Evolutionary conservation across 2,329 filamentous ascomycete genomes (phyloP).

Genomic region (Colletotrichum brevisporum): DNA sequence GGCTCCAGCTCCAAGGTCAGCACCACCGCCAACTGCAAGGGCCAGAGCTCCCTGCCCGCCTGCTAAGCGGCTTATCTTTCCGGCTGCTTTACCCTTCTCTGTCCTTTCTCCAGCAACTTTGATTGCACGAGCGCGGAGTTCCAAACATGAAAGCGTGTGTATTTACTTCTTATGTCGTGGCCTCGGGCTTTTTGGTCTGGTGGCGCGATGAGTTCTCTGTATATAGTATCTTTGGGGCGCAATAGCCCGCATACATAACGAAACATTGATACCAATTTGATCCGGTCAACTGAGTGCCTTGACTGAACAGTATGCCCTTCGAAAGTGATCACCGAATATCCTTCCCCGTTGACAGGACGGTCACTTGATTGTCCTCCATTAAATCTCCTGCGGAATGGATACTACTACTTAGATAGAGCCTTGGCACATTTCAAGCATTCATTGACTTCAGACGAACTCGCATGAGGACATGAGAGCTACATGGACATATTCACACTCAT

Average conservation of each 20-base stretch:
- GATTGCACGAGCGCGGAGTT: slow-evolving; percentile 20
- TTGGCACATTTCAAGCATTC: no score
- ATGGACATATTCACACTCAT: no score
- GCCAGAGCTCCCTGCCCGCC: slow-evolving; percentile 35
- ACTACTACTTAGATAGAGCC: no score
- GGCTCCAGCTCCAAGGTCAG: slow-evolving; percentile 39
- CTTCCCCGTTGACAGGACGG: no score
- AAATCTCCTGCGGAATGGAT: no score
- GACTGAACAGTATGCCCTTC: no score
- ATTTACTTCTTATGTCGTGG: slow-evolving; percentile 24
- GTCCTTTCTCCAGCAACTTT: not conserved
- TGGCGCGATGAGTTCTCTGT: slow-evolving; percentile 24
- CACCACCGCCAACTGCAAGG: slow-evolving; percentile 41
- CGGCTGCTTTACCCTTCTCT: no score
- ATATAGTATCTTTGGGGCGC: slow-evolving; percentile 31
- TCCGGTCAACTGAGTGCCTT: no score
- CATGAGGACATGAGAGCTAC: no score
- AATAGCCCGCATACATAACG: slow-evolving; percentile 14
- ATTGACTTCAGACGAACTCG: no score
- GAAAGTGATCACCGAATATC: no score
- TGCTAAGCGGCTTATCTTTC: slow-evolving; percentile 20
- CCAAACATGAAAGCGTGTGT: slow-evolving; percentile 11
- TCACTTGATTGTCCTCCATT: no score
- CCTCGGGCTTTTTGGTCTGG: not conserved
- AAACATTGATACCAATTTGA: not conserved